A percentile compares a stretch with the other conserved stretches of the same genome.
phyloP scores from a whole-genome alignment of 352 stramenopile genomes.

The Phytophthora constricta region DNA sequence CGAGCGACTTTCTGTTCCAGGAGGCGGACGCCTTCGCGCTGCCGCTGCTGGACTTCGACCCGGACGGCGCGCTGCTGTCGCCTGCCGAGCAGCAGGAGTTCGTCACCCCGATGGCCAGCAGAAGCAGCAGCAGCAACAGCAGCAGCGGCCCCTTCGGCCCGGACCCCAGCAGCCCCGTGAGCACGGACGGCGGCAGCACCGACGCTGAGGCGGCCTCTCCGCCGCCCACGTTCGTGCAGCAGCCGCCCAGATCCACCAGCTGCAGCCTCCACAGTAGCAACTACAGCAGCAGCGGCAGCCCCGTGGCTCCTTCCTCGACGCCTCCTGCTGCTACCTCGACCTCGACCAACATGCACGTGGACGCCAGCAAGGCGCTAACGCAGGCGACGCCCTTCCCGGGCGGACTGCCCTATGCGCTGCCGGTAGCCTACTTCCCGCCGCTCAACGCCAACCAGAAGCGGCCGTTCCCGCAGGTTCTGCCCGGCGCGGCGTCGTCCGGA shows the following conservation, averaged over 20 bases:
- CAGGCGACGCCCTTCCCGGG: constrained; percentile 21
- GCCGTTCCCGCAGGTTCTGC: constrained; percentile 53
- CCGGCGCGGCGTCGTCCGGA: constrained; percentile 18
- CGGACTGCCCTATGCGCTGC: constrained; percentile 63
- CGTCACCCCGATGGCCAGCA: constrained; percentile 17
- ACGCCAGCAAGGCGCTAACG: constrained; percentile 13
- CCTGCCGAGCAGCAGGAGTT: constrained; percentile 25
- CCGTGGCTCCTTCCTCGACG: neutral
- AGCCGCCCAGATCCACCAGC: constrained; percentile 14
- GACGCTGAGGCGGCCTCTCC: constrained; percentile 60
- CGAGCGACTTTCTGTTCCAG: constrained; percentile 64
- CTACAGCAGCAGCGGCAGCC: constrained; percentile 6
- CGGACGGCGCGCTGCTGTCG: constrained; percentile 32
- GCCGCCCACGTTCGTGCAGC: constrained; percentile 37
- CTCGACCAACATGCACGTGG: constrained; percentile 6
- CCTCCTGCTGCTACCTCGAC: neutral
- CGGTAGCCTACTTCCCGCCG: constrained; percentile 64
- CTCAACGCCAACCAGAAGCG: constrained; percentile 59
- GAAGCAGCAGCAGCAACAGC: constrained; percentile 13
- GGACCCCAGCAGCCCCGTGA: constrained; percentile 41
- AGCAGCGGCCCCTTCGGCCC: no score
- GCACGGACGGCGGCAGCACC: constrained; percentile 56
- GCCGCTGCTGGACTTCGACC: constrained; percentile 54
- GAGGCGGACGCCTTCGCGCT: constrained; percentile 43
- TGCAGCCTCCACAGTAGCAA: neutral